phyloP scores from a whole-genome alignment of 176 grass and related monocot genomes.

The Oryza australiensis region DNA sequence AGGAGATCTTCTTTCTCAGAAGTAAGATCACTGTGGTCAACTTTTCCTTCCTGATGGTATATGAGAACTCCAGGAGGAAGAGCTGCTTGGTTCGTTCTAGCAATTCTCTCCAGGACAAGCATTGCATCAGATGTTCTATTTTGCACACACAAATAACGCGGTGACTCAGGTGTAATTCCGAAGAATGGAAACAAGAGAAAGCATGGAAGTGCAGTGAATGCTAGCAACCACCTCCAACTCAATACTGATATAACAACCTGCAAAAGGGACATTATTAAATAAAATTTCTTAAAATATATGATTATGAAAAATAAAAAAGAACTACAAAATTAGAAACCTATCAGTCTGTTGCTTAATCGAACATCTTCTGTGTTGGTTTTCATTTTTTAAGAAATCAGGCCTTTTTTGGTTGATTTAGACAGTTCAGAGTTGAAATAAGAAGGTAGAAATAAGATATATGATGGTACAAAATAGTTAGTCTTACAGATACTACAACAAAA shows the following conservation, averaged over 20 bases:
- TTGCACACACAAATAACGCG: constrained; percentile 70
- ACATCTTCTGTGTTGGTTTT: neutral
- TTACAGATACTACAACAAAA: neutral
- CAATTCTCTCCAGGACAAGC: constrained; percentile 67
- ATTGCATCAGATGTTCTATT: constrained; percentile 56
- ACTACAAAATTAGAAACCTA: neutral
- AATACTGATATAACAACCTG: constrained; percentile 53
- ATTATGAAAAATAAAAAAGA: neutral
- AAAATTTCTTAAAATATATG: neutral
- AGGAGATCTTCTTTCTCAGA: constrained; percentile 51
- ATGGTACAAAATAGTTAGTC: neutral
- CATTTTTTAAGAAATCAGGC: neutral
- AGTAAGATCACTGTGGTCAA: constrained; percentile 19
- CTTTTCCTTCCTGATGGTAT: constrained; percentile 30
- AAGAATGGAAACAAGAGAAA: constrained; percentile 74
- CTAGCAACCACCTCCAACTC: constrained; percentile 82
- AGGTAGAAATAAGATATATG: constrained; percentile 5
- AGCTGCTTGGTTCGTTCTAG: constrained; percentile 42
- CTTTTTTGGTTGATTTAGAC: neutral
- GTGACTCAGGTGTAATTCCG: constrained; percentile 60
- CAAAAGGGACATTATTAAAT: constrained; percentile 9
- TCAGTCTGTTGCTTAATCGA: neutral
- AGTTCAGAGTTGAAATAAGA: constrained; percentile 7
- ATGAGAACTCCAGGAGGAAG: constrained; percentile 75
- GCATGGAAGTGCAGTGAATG: constrained; percentile 62